Conservation (phyloP, 2,329 filamentous ascomycete genomes). For the Hypomyces perniciosus region DNA sequence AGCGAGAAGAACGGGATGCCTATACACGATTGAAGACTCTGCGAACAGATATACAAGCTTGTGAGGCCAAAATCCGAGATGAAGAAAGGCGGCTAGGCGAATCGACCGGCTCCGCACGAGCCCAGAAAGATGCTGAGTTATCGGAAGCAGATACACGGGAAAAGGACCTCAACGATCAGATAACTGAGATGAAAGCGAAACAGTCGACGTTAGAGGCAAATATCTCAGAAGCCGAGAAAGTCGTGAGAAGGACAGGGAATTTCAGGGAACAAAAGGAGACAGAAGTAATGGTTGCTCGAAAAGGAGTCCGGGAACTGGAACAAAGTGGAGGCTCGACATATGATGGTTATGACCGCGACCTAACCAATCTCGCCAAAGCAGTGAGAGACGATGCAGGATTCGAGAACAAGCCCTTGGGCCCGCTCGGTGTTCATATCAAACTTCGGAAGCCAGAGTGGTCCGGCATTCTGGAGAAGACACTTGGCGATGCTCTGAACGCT, state of each 20-base stretch:
- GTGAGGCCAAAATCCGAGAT: conserved; percentile 43
- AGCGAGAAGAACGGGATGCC: conserved; percentile 61
- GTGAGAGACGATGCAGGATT: conserved; percentile 68
- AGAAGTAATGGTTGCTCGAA: conserved; percentile 50
- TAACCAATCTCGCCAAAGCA: conserved; percentile 58
- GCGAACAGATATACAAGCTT: conserved; percentile 39
- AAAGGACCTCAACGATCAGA: conserved; percentile 20
- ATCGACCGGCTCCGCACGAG: conserved; percentile 63
- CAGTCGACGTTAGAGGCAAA: conserved; percentile 29
- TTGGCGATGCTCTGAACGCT: conserved; percentile 63
- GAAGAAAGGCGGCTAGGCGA: conserved; percentile 59
- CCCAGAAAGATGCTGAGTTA: conserved; percentile 54
- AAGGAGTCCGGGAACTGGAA: conserved; percentile 44
- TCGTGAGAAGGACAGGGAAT: conserved; percentile 25
- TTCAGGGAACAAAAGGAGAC: conserved; percentile 39
- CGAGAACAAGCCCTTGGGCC: conserved; percentile 68
- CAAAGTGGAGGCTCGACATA: conserved; percentile 51
- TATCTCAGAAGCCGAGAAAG: conserved; percentile 26
- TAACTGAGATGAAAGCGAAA: conserved; percentile 24
- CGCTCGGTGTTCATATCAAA: conserved; percentile 71
- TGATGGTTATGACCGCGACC: conserved; percentile 57
- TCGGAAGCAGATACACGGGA: conserved; percentile 23
- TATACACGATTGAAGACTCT: conserved; percentile 50
- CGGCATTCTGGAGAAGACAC: conserved; percentile 67
- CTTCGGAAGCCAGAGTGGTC: conserved; percentile 79